Conservation (phyloP, 768 basidiomycete genomes). For the Lentinula aciculospora region DNA sequence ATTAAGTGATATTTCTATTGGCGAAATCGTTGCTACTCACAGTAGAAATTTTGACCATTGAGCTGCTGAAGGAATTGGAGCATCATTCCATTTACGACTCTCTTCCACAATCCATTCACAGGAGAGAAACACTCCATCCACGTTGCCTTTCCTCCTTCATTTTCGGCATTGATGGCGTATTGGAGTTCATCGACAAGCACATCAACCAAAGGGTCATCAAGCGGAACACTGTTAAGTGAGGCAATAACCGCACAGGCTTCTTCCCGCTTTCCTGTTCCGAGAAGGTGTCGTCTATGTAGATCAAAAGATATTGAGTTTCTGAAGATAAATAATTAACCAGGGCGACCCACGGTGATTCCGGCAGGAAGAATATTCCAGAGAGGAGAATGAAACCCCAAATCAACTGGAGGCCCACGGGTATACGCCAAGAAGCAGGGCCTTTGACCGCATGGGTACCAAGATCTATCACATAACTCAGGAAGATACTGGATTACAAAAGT, state of each 20-base stretch:
- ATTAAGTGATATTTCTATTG: neutral
- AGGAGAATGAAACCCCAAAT: slow-evolving; percentile 63
- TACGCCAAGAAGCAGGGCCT: slow-evolving; percentile 64
- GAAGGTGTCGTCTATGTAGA: slow-evolving; percentile 62
- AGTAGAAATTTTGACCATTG: slow-evolving; percentile 80
- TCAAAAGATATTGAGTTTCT: neutral
- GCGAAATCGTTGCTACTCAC: slow-evolving; percentile 29
- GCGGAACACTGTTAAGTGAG: slow-evolving; percentile 55
- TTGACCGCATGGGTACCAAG: slow-evolving; percentile 53
- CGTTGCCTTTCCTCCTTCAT: slow-evolving; percentile 74
- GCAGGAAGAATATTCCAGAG: slow-evolving; percentile 68
- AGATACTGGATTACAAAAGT: slow-evolving; percentile 41
- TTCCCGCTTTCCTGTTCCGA: slow-evolving; percentile 45
- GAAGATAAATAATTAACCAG: neutral
- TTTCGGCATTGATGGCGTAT: slow-evolving; percentile 63
- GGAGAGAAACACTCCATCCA: slow-evolving; percentile 77
- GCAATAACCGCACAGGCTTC: slow-evolving; percentile 64
- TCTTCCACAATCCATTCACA: slow-evolving; percentile 62
- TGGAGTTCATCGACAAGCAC: slow-evolving; percentile 62
- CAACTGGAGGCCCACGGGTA: slow-evolving; percentile 73
- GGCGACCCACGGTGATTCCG: slow-evolving; percentile 64
- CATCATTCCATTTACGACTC: slow-evolving; percentile 80
- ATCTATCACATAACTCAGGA: slow-evolving; percentile 68
- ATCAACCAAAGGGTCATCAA: slow-evolving; percentile 51
- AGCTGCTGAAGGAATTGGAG: slow-evolving; percentile 77